A percentile compares a stretch with the other conserved stretches of the same genome.
Evolutionary conservation across 345 rosid genomes (phyloP).

Genomic region (Corchorus capsularis): DNA sequence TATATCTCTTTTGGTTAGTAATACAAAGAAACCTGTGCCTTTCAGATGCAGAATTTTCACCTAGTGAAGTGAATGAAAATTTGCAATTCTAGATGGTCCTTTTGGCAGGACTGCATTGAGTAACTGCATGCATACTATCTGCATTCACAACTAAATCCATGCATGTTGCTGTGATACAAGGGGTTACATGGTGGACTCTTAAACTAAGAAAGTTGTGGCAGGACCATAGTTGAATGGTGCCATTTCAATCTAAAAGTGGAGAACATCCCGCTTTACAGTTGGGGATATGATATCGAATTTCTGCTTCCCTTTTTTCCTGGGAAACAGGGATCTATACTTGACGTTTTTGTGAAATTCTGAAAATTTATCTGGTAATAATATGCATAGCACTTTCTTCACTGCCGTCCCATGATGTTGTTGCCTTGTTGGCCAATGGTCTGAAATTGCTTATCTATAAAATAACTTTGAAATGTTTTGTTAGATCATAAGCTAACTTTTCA

Average conservation of each 20-base stretch:
- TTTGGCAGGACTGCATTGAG: background rate
- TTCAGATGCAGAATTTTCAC: background rate
- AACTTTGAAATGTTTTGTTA: background rate
- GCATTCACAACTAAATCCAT: background rate
- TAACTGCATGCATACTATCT: background rate
- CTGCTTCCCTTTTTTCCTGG: background rate
- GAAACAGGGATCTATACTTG: background rate
- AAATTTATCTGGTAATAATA: background rate
- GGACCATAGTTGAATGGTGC: background rate
- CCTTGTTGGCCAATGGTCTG: background rate
- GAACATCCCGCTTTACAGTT: background rate
- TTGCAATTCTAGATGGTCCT: background rate
- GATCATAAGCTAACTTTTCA: background rate
- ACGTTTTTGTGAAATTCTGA: background rate
- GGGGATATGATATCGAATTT: background rate
- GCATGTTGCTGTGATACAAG: background rate
- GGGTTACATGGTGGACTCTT: background rate
- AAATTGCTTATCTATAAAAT: conserved; percentile 1
- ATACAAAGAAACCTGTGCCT: background rate
- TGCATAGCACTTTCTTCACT: background rate
- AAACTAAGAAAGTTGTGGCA: background rate
- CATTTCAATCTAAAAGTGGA: background rate
- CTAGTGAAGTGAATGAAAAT: background rate
- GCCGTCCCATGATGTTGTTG: background rate
- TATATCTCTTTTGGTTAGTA: background rate